Base-by-base conservation (phyloP, 768 basidiomycete genomes). In the Phallus indusiatus region DNA sequence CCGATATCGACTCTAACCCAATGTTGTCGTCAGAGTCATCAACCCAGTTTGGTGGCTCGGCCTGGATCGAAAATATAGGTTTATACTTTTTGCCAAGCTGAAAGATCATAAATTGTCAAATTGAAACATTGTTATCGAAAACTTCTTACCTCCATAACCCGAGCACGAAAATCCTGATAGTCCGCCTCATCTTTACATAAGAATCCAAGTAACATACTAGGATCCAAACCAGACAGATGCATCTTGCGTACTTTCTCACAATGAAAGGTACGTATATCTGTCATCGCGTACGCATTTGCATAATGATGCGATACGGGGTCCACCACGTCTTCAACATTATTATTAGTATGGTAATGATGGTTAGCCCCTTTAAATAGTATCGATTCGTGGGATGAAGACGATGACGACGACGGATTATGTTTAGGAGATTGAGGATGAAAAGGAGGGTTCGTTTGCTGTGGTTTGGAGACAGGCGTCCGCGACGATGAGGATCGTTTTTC, bases 171-270 rank as follows among this genome's bases (percentile, higher is more conserved):
- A 71, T 97, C 92, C 16, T 77, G 70, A 89, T 92, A 98, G 56
- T 98, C 95, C 17, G 68, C 75, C 72, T 91, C 87, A 67, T 90
- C 83, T 65, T 81, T 81, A 68, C 87, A 86, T 64, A 97, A 67
- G 69, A 99, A 98, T 11, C 94, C 94, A 60, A 98, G 80, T 7
- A 99, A 75, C 96, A 99, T 97, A 65, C 93, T 96, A 21, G 95
- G 96, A 70, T 98, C 96, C 56, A 99, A 74, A 28, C 87, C 88
- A 46, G 83, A 82, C 36, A 98, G 72, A 0, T 87, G 87, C 90
- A 98, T 95, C 81, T 95, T 97, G 68, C 92, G 79, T 42, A 98
- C 87, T 17, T 87, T 83, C n/a, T 99, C 96, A 69, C 93, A 94
- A 71, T 98, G 96, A 76, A 94, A 99, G 12, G 90, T 95, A 66